phyloP scores from a whole-genome alignment of 176 grass and related monocot species.

The Pontederia crassipes region DNA sequence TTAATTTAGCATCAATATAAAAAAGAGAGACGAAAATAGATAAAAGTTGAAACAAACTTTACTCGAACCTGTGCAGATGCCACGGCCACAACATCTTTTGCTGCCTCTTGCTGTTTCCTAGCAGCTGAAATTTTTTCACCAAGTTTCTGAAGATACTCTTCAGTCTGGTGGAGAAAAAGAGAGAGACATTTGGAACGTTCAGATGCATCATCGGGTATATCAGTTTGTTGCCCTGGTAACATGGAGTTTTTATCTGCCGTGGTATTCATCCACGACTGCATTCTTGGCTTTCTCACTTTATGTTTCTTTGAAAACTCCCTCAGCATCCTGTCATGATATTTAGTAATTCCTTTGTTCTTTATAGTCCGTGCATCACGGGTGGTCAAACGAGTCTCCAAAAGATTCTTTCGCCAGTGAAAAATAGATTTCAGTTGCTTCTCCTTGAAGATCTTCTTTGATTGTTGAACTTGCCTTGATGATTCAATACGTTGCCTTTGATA shows the following conservation, averaged over 20 bases:
- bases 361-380: slow-evolving; percentile 84
- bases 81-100: slow-evolving; percentile 55
- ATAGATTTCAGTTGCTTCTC: slow-evolving; percentile 84
- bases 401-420: slow-evolving; percentile 91
- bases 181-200: slow-evolving; percentile 82
- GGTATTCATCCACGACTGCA: slow-evolving; percentile 97
- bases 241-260: slow-evolving; percentile 89
- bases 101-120: slow-evolving; percentile 80
- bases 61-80: slow-evolving; percentile 75
- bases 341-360: slow-evolving; percentile 74
- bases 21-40: neutral
- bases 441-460: slow-evolving; percentile 54
- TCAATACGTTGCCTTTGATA: slow-evolving; percentile 77
- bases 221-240: slow-evolving; percentile 81
- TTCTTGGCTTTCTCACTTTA: slow-evolving; percentile 83
- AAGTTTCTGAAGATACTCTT: slow-evolving; percentile 95
- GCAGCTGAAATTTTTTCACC: slow-evolving; percentile 95
- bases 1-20: neutral
- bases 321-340: slow-evolving; percentile 93
- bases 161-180: slow-evolving; percentile 79
- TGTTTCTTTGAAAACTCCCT: slow-evolving; percentile 95
- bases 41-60: neutral
- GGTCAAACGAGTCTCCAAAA: slow-evolving; percentile 75
- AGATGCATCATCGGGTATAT: slow-evolving; percentile 73
- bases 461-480: slow-evolving; percentile 64